phyloP scores from a whole-genome alignment of 352 stramenopile genomes.

The Globisporangium uncinulatum region DNA sequence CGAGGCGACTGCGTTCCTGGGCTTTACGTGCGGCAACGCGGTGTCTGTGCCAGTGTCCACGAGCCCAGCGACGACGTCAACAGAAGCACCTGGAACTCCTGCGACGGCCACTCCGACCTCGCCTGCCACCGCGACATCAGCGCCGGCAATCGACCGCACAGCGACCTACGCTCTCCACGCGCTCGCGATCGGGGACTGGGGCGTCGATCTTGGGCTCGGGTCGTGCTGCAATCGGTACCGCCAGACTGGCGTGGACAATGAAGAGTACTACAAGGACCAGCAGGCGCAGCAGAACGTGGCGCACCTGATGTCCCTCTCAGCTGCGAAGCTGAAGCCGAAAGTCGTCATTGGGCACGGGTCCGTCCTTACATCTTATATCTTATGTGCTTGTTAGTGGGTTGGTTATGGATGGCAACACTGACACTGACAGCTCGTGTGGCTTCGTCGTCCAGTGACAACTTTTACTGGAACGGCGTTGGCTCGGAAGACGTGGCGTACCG shows the following conservation, averaged over 20 bases:
- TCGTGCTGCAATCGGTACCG: slow-evolving; percentile 74
- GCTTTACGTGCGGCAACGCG: slow-evolving; percentile 30
- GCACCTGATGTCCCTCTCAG: slow-evolving; percentile 52
- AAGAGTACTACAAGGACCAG: slow-evolving; percentile 68
- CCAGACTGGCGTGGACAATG: slow-evolving; percentile 44
- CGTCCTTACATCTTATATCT: background rate
- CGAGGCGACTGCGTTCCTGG: slow-evolving; percentile 32
- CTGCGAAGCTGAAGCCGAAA: slow-evolving; percentile 51
- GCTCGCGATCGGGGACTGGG: slow-evolving; percentile 72
- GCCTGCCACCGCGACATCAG: slow-evolving; percentile 9
- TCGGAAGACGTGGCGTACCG: slow-evolving; percentile 60
- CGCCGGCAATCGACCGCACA: slow-evolving; percentile 22
- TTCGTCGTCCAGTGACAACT: slow-evolving; percentile 30
- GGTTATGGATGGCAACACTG: background rate
- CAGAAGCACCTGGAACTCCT: background rate
- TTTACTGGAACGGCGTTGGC: slow-evolving; percentile 72
- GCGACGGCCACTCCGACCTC: background rate
- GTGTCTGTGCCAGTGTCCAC: background rate
- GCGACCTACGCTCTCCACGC: slow-evolving; percentile 50
- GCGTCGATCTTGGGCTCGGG: slow-evolving; percentile 46
- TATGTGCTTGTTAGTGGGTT: background rate
- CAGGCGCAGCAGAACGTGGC: slow-evolving; percentile 64
- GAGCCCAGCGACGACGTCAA: slow-evolving; percentile 1
- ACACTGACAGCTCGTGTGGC: background rate
- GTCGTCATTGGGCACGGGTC: slow-evolving; percentile 56